phyloP scores from a whole-genome alignment of 2,329 filamentous ascomycete genomes.

The Tympanopsis confertula region DNA sequence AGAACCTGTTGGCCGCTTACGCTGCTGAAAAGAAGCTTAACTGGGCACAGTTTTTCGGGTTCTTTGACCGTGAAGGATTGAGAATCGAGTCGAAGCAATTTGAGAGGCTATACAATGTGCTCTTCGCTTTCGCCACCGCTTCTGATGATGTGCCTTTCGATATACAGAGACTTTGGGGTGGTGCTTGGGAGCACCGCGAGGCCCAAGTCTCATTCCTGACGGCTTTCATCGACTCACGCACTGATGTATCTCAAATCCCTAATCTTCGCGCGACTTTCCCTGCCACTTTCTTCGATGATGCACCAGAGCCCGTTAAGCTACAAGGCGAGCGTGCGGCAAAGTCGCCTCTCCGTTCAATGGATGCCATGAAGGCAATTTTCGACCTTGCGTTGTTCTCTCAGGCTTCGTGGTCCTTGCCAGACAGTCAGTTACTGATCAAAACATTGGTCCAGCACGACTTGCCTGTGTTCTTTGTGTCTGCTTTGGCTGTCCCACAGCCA shows the following conservation, averaged over 20 bases:
- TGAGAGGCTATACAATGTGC: constrained; percentile 64
- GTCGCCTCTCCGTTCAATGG: constrained; percentile 57
- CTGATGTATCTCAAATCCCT: constrained; percentile 80
- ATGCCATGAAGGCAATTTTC: constrained; percentile 35
- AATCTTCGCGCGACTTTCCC: constrained; percentile 70
- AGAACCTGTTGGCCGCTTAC: constrained; percentile 43
- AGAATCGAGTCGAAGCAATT: constrained; percentile 73
- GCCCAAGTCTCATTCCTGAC: constrained; percentile 90
- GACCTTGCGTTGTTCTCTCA: constrained; percentile 45
- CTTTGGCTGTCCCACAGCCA: constrained; percentile 31
- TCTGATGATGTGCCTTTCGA: constrained; percentile 56
- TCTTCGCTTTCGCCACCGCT: constrained; percentile 57
- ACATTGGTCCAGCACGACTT: constrained; percentile 42
- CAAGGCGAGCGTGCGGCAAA: constrained; percentile 49
- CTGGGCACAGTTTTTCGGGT: constrained; percentile 62
- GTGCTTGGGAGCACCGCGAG: constrained; percentile 72
- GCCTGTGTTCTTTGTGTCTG: constrained; percentile 35
- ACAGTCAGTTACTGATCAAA: constrained; percentile 44
- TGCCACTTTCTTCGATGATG: constrained; percentile 46
- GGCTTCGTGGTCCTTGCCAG: constrained; percentile 37
- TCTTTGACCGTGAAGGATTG: constrained; percentile 70
- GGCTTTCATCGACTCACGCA: constrained; percentile 63
- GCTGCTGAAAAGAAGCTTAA: constrained; percentile 23
- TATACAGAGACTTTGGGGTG: constrained; percentile 83
- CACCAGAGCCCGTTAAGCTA: constrained; percentile 44